Percentiles rank a stretch among this genome's conserved stretches.
These are phyloP conservation scores for Fusarium ramigenum DNA, from an alignment of 2,329 filamentous ascomycete genomes.

Conservation along the genomic window DNA sequence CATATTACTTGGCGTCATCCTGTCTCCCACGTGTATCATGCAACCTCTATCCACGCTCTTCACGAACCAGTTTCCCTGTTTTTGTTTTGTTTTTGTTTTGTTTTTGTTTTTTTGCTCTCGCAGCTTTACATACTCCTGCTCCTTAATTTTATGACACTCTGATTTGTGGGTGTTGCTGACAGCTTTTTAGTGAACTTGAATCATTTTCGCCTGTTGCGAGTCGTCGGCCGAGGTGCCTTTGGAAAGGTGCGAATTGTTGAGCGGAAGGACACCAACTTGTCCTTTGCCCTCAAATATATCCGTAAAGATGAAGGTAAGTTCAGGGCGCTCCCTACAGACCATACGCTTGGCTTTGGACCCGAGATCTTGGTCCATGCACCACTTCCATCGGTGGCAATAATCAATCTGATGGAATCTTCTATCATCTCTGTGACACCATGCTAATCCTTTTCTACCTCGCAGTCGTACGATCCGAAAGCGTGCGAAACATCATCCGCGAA, in stretches of 20 bases:
- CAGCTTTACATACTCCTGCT: neutral
- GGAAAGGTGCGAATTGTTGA: constrained; percentile 99
- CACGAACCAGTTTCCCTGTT: neutral
- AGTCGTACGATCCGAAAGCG: constrained; percentile 98
- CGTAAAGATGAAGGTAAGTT: constrained; percentile 92
- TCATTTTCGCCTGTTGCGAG: constrained; percentile 92
- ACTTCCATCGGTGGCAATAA: neutral
- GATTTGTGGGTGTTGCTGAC: constrained; percentile 5
- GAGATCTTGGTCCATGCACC: neutral
- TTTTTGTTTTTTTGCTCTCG: neutral
- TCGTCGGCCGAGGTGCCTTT: constrained; percentile 97
- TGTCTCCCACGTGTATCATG: constrained; percentile 38
- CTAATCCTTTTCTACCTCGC: constrained; percentile 40
- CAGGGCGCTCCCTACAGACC: neutral
- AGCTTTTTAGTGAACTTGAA: constrained; percentile 83
- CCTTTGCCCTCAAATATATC: constrained; percentile 98
- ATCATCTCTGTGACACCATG: constrained; percentile 5
- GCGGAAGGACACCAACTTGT: constrained; percentile 91
- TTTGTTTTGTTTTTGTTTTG: neutral
- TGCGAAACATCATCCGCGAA: constrained; percentile 97
- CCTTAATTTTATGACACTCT: neutral
- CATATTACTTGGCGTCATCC: constrained; percentile 31
- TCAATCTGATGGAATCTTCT: neutral
- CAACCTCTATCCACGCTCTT: constrained; percentile 31
- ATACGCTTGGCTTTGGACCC: neutral